Conservation (phyloP, 192 early-diverging fungal genomes). For the Kickxella alabastrina region DNA sequence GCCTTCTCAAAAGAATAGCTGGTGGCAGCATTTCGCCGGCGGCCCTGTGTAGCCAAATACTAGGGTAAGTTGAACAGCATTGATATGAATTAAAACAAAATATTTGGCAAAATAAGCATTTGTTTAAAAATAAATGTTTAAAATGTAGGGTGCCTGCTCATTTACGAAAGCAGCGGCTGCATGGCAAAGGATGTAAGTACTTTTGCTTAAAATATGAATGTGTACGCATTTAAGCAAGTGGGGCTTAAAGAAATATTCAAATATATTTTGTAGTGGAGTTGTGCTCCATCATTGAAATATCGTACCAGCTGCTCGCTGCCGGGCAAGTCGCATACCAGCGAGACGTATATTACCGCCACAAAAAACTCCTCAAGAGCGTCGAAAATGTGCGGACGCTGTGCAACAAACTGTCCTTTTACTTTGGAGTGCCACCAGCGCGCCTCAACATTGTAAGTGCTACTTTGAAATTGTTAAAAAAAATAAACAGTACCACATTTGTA, state of each 20-base stretch:
- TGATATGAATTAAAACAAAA: neutral
- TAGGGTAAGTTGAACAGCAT: slow-evolving; percentile 3
- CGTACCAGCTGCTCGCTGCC: slow-evolving; percentile 9
- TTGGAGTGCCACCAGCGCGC: slow-evolving; percentile 15
- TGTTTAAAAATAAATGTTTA: neutral
- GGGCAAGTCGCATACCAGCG: slow-evolving; percentile 44
- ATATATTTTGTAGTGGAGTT: slow-evolving; percentile 15
- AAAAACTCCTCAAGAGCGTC: slow-evolving; percentile 20
- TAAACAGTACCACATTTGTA: no score
- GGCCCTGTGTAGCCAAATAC: neutral
- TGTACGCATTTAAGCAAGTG: no score
- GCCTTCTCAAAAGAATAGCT: neutral
- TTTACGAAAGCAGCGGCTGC: neutral
- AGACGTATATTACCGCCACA: slow-evolving; percentile 39
- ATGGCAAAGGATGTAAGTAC: slow-evolving; percentile 1
- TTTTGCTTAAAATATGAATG: no score
- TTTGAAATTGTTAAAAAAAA: no score
- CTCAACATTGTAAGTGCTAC: slow-evolving; percentile 38
- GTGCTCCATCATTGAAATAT: slow-evolving; percentile 14
- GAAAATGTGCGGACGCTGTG: slow-evolving; percentile 37
- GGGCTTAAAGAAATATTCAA: neutral
- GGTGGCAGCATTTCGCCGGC: neutral
- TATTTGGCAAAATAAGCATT: neutral
- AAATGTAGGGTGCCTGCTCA: neutral
- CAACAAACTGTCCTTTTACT: slow-evolving; percentile 18